Conservation (phyloP, 2,329 filamentous ascomycete species). For the Pseudogymnoascus sp. region DNA sequence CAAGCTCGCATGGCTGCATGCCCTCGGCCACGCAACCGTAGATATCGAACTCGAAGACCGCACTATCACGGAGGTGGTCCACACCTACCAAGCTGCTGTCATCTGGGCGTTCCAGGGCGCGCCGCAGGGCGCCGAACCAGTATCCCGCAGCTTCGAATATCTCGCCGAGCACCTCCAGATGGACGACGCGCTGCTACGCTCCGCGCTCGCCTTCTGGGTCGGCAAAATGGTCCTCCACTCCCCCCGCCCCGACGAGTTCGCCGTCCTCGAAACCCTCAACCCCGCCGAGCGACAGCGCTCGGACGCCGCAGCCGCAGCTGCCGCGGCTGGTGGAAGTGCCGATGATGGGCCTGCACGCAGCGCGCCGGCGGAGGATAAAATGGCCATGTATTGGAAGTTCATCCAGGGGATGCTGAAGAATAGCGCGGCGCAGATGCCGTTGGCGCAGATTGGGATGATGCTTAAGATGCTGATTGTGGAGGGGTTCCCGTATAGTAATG, state of each 20-base stretch:
- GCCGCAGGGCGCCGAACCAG: conserved; percentile 20
- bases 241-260: conserved; percentile 46
- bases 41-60: conserved; percentile 80
- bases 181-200: conserved; percentile 62
- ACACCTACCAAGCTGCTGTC: conserved; percentile 79
- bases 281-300: conserved; percentile 30
- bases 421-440: conserved; percentile 69
- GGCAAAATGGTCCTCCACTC: conserved; percentile 58
- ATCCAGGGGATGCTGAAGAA: conserved; percentile 94
- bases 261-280: conserved; percentile 60
- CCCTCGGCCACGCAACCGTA: conserved; percentile 71
- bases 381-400: conserved; percentile 78
- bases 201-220: conserved; percentile 66
- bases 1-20: conserved; percentile 82
- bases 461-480: conserved; percentile 84
- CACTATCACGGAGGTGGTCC: conserved; percentile 61
- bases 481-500: conserved; percentile 82
- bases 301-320: conserved; percentile 22
- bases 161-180: conserved; percentile 55
- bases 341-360: conserved; percentile 41
- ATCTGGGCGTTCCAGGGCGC: conserved; percentile 69
- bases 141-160: conserved; percentile 42
- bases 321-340: conserved; percentile 20
- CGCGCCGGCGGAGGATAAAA: conserved; percentile 51
- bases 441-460: conserved; percentile 83